Conservation (phyloP, 2,329 filamentous ascomycete species). For the Colletotrichum shisoi region DNA sequence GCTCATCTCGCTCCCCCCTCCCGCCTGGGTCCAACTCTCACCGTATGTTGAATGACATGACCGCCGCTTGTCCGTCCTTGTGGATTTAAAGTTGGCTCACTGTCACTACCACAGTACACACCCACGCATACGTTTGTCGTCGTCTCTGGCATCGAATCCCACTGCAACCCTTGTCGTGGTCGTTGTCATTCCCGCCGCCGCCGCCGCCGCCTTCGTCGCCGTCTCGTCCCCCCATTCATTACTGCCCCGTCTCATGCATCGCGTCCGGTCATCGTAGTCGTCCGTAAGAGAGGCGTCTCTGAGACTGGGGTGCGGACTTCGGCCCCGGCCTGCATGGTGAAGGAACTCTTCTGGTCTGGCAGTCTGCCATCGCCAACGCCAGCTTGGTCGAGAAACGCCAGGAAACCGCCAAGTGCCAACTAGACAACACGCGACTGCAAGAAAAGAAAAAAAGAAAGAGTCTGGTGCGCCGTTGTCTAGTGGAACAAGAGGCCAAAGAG, state of each 20-base stretch:
- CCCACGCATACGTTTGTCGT: neutral
- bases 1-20: conserved; percentile 39
- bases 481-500: neutral
- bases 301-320: conserved; percentile 34
- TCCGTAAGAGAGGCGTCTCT: conserved; percentile 34
- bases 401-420: conserved; percentile 10
- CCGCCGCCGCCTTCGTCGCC: conserved; percentile 16
- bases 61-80: conserved; percentile 31
- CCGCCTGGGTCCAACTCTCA: conserved; percentile 37
- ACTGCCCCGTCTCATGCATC: conserved; percentile 28
- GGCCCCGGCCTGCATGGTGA: conserved; percentile 36
- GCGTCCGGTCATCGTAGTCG: conserved; percentile 25
- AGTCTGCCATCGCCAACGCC: conserved; percentile 30
- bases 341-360: conserved; percentile 34
- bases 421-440: conserved; percentile 6
- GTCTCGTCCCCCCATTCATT: conserved; percentile 12
- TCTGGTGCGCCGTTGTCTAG: neutral
- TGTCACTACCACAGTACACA: conserved; percentile 25
- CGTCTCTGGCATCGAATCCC: conserved; percentile 31
- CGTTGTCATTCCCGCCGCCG: neutral
- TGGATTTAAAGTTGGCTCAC: conserved; percentile 37
- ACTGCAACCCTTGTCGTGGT: conserved; percentile 17
- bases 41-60: conserved; percentile 39
- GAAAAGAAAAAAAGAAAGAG: neutral
- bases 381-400: conserved; percentile 17